Percentiles rank a stretch among this genome's conserved stretches.
These are phyloP conservation scores for Talinum fruticosum DNA, from an alignment of 148 eudicot genomes.

Conservation along the genomic window DNA sequence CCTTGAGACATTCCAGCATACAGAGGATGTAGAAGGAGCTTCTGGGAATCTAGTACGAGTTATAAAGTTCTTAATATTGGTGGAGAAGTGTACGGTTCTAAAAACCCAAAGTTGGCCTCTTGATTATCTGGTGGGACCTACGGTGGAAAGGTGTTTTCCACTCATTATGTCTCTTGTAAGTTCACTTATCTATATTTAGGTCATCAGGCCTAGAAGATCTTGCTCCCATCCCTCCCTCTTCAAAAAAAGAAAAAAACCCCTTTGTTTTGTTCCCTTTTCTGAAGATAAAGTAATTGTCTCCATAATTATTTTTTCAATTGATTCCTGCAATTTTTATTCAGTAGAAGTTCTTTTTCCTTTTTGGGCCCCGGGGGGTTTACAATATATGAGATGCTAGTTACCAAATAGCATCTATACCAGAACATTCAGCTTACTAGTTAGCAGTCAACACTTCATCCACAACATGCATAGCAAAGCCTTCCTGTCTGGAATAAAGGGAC, in stretches of 20 bases:
- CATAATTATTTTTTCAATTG: too few species aligned
- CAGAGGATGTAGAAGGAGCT: slow-evolving; percentile 31
- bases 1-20: slow-evolving; percentile 49
- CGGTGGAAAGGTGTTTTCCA: slow-evolving; percentile 57
- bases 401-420: too few species aligned
- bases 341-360: too few species aligned
- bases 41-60: slow-evolving; percentile 36
- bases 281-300: background rate
- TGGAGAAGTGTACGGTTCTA: slow-evolving; percentile 50
- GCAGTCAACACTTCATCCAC: too few species aligned
- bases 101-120: slow-evolving; percentile 82
- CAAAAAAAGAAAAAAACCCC: background rate
- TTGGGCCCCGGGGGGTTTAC: too few species aligned
- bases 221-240: background rate
- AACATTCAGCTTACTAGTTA: too few species aligned
- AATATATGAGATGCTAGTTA: too few species aligned
- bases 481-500: too few species aligned
- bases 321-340: too few species aligned
- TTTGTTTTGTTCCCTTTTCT: background rate
- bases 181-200: slow-evolving; percentile 12
- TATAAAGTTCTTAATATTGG: slow-evolving; percentile 43
- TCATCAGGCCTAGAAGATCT: background rate
- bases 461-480: too few species aligned
- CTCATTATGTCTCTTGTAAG: slow-evolving; percentile 63
- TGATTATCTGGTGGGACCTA: slow-evolving; percentile 63